Evolutionary conservation across 495 filamentous ascomycete species (phyloP).

Genomic region (Hypoxylon crocopeplum): DNA sequence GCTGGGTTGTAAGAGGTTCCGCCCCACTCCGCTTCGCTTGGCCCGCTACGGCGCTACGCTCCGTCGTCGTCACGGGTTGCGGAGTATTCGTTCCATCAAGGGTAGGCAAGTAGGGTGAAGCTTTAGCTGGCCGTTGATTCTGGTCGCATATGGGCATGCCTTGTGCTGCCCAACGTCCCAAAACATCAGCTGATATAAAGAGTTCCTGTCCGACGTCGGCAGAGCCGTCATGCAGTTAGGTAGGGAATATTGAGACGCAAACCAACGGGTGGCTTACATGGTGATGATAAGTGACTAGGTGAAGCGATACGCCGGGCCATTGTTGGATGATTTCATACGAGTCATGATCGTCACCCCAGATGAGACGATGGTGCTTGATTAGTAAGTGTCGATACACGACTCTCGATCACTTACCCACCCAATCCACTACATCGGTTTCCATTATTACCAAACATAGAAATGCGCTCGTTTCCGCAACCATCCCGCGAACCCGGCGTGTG

Average conservation of each 20-base stretch:
- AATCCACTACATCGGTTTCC: background rate
- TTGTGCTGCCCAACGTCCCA: conserved; percentile 1
- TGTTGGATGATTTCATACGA: conserved; percentile 7
- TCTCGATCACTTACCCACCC: background rate
- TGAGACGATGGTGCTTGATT: too few species aligned
- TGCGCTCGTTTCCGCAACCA: conserved; percentile 3
- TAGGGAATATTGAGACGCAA: too few species aligned
- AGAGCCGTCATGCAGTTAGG: too few species aligned
- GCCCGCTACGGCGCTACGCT: conserved; percentile 21
- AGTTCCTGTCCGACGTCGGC: conserved; percentile 6
- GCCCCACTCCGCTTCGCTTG: conserved; percentile 32
- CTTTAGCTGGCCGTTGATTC: background rate
- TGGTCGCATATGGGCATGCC: conserved; percentile 6
- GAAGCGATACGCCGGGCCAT: conserved; percentile 5
- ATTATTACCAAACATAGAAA: conserved; percentile 1
- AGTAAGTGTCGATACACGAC: too few species aligned
- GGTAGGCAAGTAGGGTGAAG: background rate
- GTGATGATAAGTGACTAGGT: background rate
- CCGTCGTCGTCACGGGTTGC: conserved; percentile 27
- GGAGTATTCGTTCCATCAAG: conserved; percentile 10
- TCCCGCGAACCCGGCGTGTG: conserved; percentile 11
- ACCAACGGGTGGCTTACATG: background rate
- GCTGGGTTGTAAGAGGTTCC: background rate
- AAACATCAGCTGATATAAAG: conserved; percentile 3
- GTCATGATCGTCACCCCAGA: too few species aligned